Evolutionary conservation across 345 rosid species (phyloP), one percentile per base, ranked within the genome.

Genomic region (Euphorbia lathyris): DNA sequence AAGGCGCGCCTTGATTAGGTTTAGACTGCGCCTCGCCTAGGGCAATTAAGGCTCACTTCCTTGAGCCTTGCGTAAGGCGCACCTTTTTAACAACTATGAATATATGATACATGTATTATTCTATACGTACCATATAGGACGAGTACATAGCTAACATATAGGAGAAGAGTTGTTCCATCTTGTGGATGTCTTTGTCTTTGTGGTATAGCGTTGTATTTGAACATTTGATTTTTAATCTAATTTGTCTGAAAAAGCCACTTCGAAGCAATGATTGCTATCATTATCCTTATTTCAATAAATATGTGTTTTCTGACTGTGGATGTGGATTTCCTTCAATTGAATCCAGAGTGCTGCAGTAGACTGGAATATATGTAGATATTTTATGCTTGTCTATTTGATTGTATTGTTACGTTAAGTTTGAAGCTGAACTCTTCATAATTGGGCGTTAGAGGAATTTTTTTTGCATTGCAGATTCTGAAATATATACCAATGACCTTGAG

Each of bases 401-500:
- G 52, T 34, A 26, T 55, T 17, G 26, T 12, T 25, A 9, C 23
- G 53, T 20, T 62, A 4, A 32, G 23, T 4, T 27, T 38, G 68
- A 29, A 51, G 4, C 9, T 26, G 17, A 34, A 69, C 9, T 42
- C 11, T 58, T 29, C 38, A 56, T 65, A 67, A 48, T 50, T 73
- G 48, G 73, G 16, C n/a, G 65, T 77, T 50, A 73, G 30, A 62
- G n/a, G 63, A 64, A 34, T 7, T 34, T 34, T 70, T 7, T 75
- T 72, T 57, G 74, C 67, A 63, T 64, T 79, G 29, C 83, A 85
- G 90, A 76, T 83, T 71, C 76, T 59, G 87, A 80, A 77, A 63
- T 61, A 36, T 71, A 34, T 74, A 72, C 70, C 66, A 75, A 77
- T 63, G 80, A 61, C 72, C 82, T 92, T 78, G 88, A 82, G 83